phyloP scores from a whole-genome alignment of 345 rosid species.

The Lenwebbia sp. region DNA sequence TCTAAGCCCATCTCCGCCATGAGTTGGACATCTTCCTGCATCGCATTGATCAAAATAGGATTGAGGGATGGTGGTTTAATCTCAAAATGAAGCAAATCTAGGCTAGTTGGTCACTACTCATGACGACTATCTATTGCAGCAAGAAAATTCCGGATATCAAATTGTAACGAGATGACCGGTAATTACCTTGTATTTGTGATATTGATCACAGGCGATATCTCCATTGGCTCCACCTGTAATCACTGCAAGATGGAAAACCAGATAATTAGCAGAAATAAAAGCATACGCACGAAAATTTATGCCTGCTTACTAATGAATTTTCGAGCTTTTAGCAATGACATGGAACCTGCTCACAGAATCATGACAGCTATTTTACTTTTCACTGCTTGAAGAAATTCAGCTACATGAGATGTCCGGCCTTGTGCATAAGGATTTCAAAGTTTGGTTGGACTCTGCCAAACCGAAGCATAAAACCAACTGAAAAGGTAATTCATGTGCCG shows the following conservation, averaged over 20 bases:
- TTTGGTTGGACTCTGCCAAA: not conserved
- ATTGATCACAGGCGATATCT: conserved; percentile 39
- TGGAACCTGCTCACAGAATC: not conserved
- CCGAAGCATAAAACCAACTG: not conserved
- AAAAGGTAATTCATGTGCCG: not conserved
- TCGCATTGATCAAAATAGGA: not conserved
- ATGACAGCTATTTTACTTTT: not conserved
- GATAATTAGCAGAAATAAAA: not conserved
- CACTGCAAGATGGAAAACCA: not conserved
- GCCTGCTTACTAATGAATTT: not conserved
- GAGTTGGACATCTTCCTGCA: conserved; percentile 21
- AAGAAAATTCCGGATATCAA: not conserved
- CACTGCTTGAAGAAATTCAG: not conserved
- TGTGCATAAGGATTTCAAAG: not conserved
- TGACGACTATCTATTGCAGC: not conserved
- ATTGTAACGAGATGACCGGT: not conserved
- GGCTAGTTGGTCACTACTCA: not conserved
- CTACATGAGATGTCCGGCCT: not conserved
- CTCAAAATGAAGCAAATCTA: not conserved
- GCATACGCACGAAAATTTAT: not conserved
- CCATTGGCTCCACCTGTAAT: conserved; percentile 16
- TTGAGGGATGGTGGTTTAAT: not conserved
- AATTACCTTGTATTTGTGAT: conserved; percentile 54
- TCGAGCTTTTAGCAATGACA: not conserved
- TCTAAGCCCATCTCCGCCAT: conserved; percentile 18